Conservation (phyloP, 1,284 basidiomycete species). For the Caloboletus firmus region DNA sequence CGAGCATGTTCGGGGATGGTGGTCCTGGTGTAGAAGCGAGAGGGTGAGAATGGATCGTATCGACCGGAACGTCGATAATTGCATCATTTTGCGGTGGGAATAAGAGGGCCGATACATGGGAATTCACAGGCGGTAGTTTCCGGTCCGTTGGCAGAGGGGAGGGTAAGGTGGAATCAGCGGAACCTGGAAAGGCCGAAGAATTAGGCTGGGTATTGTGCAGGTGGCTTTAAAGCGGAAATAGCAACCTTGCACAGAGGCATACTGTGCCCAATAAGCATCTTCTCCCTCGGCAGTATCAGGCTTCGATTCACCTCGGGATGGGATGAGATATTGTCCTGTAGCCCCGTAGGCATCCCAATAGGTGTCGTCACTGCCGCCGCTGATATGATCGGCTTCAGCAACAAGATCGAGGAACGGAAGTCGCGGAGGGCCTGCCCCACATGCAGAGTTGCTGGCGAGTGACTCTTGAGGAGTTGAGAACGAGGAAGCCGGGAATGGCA, state of each 20-base stretch:
- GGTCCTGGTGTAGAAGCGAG: conserved; percentile 15
- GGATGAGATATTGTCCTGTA: conserved; percentile 33
- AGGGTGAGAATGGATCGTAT: conserved; percentile 15
- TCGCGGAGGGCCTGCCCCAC: neutral
- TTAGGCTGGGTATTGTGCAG: conserved; percentile 5
- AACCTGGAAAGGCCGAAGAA: conserved; percentile 18
- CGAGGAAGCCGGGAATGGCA: conserved; percentile 70
- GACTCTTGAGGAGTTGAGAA: conserved; percentile 44
- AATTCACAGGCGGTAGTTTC: conserved; percentile 17
- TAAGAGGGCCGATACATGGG: neutral
- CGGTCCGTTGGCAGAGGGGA: conserved; percentile 28
- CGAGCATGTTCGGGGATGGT: conserved; percentile 29
- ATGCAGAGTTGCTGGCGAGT: conserved; percentile 14
- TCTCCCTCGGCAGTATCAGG: conserved; percentile 35
- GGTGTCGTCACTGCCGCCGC: conserved; percentile 46
- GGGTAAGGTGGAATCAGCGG: conserved; percentile 34
- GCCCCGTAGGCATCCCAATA: conserved; percentile 67
- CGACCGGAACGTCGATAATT: conserved; percentile 23
- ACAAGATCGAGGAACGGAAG: conserved; percentile 14
- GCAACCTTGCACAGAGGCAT: conserved; percentile 66
- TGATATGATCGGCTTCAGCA: conserved; percentile 11
- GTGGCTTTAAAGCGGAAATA: conserved; percentile 10
- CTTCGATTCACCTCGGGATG: neutral
- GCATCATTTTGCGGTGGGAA: conserved; percentile 7
- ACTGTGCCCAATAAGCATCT: conserved; percentile 76